Base-by-base conservation (phyloP, 306 rosid genomes). In the Betula pendula region DNA sequence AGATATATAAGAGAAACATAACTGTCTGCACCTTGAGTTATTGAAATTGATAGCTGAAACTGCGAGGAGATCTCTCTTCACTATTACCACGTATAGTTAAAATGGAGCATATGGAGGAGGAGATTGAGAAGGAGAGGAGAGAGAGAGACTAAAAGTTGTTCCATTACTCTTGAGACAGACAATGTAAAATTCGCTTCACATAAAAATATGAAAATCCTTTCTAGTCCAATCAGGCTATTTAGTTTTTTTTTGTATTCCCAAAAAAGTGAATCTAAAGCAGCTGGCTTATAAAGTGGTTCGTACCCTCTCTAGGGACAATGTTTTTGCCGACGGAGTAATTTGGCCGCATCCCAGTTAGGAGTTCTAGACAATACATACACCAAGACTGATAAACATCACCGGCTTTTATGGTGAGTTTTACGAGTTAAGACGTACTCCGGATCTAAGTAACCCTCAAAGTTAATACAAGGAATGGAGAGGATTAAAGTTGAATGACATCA, bases 231-330 rank as follows among this genome's bases (percentile, higher is more conserved):
- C 31, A n/a, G n/a, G n/a, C n/a, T n/a, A n/a, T n/a, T n/a, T n/a
- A 0, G 49, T 0, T 3, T 3, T 13, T 25, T 8, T 5, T 48
- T 16, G 22, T 45, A 43, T 33, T 79, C 7, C 42, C 42, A 38
- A 0, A 0, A 38, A 38, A 73, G 27, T 47, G 79, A 44, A 75
- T 68, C 29, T 27, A 86, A 69, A 82, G n/a, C 3, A 16, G 14
- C 31, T 25, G n/a, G n/a, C n/a, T 5, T 14, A 33, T 44, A 77
- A 58, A 55, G 4, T 71, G n/a, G n/a, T 63, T 73, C n/a, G n/a
- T 89, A 96, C n/a, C 99, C 99, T 96, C 99, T 79, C 99, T 87
- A 72, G n/a, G n/a, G n/a, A 96, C 97, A 77, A 96, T 88, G 80
- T 96, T 96, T 83, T 96, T 96, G 13, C 99, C 98, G n/a, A 44